Evolutionary conservation across 2,329 filamentous ascomycete species (phyloP).

Genomic region (Diplodia scrobiculata): DNA sequence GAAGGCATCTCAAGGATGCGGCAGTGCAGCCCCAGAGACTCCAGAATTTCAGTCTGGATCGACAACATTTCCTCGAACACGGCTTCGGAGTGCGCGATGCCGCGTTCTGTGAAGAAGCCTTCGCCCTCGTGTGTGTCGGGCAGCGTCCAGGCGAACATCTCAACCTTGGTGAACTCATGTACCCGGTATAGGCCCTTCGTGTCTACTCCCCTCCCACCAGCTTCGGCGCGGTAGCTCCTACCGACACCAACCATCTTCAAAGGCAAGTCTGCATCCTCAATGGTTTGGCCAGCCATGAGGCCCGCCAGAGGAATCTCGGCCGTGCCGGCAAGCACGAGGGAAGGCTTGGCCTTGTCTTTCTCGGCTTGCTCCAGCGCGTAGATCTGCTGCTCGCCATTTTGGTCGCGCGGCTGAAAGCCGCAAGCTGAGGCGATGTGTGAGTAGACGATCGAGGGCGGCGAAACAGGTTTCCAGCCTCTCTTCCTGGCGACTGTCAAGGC

Average conservation of each 20-base stretch:
- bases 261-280: conserved; percentile 69
- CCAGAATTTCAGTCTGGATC: conserved; percentile 82
- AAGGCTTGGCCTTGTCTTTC: conserved; percentile 64
- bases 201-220: conserved; percentile 82
- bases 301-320: conserved; percentile 93
- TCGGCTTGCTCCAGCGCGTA: conserved; percentile 73
- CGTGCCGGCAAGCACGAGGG: conserved; percentile 78
- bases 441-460: conserved; percentile 89
- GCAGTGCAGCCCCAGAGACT: conserved; percentile 75
- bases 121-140: conserved; percentile 51
- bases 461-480: conserved; percentile 76
- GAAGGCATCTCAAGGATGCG: conserved; percentile 92
- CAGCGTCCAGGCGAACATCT: conserved; percentile 90
- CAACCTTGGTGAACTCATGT: conserved; percentile 98
- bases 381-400: conserved; percentile 87
- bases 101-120: conserved; percentile 37
- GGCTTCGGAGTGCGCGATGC: conserved; percentile 45
- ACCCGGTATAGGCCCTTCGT: conserved; percentile 96
- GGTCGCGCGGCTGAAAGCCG: conserved; percentile 90
- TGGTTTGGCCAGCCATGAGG: conserved; percentile 74
- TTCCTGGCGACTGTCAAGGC: conserved; percentile 72
- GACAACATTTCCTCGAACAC: conserved; percentile 83
- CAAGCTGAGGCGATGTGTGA: conserved; percentile 86
- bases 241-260: conserved; percentile 80
- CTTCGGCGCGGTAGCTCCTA: conserved; percentile 94